Evolutionary conservation across 768 basidiomycete species (phyloP).

Genomic region (Sporobolomyces phaffii): DNA sequence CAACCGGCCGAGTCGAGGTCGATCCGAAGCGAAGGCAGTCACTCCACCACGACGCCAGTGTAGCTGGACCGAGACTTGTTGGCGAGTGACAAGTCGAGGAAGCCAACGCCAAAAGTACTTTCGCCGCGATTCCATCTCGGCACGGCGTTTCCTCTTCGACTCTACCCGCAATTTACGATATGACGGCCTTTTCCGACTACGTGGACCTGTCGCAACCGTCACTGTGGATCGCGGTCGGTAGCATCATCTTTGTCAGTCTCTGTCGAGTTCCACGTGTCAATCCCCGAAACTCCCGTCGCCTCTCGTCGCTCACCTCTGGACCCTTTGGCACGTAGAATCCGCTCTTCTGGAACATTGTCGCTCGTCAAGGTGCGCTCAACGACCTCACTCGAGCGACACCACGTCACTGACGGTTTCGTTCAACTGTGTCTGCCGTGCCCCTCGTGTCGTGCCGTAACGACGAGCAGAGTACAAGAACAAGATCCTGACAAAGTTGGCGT

Average conservation of each 20-base stretch:
- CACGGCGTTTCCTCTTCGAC: too few species aligned
- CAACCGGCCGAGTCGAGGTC: background rate
- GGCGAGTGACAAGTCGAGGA: too few species aligned
- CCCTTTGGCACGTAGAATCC: slow-evolving; percentile 55
- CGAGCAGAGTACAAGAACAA: slow-evolving; percentile 69
- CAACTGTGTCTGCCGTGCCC: too few species aligned
- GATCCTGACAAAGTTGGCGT: slow-evolving; percentile 75
- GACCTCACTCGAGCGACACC: too few species aligned
- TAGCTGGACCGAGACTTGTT: too few species aligned
- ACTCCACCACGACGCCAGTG: background rate
- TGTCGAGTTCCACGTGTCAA: background rate
- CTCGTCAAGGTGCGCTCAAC: slow-evolving; percentile 45
- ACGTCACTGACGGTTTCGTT: too few species aligned
- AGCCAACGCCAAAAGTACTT: too few species aligned
- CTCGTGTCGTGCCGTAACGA: too few species aligned
- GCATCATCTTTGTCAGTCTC: slow-evolving; percentile 59
- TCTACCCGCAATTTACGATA: too few species aligned
- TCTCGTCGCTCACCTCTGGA: background rate
- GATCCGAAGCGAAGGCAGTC: background rate
- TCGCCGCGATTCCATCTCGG: background rate
- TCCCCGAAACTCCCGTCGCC: background rate
- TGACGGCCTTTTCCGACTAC: background rate
- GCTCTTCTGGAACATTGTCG: slow-evolving; percentile 90
- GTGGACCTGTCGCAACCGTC: slow-evolving; percentile 64
- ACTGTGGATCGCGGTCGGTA: slow-evolving; percentile 59